Conservation (phyloP, 2,329 filamentous ascomycete species). For the Cylindrodendrum hubeiense region DNA sequence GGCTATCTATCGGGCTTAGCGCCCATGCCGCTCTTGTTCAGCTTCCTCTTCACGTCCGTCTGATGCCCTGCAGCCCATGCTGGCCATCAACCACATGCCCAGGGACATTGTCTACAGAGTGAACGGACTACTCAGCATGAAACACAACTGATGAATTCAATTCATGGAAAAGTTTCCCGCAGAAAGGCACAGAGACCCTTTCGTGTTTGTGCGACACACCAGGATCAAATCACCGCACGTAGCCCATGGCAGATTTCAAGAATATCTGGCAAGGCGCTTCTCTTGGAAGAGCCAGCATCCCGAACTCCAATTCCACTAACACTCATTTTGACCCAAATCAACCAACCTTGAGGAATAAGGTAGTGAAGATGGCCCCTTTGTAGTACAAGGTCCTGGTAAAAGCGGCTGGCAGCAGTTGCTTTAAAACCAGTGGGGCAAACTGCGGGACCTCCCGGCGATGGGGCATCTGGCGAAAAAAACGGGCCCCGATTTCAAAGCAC, state of each 20-base stretch:
- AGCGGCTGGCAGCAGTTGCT: background rate
- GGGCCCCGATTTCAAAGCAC: conserved; percentile 19
- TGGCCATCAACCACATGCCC: background rate
- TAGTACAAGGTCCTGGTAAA: background rate
- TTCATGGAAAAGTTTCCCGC: background rate
- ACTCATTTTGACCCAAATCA: too few species aligned
- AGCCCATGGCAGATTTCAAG: too few species aligned
- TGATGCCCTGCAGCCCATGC: background rate
- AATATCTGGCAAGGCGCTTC: too few species aligned
- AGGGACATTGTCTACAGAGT: background rate
- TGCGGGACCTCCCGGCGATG: conserved; percentile 27
- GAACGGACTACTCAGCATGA: background rate
- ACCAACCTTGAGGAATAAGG: background rate
- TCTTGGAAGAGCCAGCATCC: too few species aligned
- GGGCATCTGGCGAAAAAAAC: conserved; percentile 1
- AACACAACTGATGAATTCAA: background rate
- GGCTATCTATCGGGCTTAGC: background rate
- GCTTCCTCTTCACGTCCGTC: background rate
- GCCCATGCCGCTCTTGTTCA: background rate
- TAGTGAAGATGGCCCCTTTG: too few species aligned
- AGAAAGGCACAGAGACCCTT: too few species aligned
- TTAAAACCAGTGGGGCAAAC: conserved; percentile 27
- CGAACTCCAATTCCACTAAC: too few species aligned
- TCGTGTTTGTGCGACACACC: too few species aligned
- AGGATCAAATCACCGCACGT: too few species aligned